phyloP scores from a whole-genome alignment of 1,284 basidiomycete genomes.

The Agroathelia rolfsii region DNA sequence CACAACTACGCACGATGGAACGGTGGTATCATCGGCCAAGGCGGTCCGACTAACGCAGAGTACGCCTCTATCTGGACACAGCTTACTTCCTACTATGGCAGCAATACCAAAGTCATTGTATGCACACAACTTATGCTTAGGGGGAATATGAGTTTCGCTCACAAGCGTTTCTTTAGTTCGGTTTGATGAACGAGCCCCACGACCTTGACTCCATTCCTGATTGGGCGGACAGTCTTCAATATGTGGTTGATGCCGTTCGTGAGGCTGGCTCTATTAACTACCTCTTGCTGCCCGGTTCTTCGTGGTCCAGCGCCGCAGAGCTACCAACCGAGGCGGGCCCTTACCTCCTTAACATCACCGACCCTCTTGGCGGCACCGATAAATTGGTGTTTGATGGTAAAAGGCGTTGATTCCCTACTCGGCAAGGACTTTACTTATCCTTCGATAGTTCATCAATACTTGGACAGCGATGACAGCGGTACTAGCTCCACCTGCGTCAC shows the following conservation, averaged over 20 bases:
- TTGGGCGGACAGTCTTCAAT: constrained; percentile 93
- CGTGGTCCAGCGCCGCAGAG: constrained; percentile 2
- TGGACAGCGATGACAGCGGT: constrained; percentile 20
- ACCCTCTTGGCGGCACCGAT: constrained; percentile 15
- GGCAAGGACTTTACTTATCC: no score
- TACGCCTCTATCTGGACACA: constrained; percentile 23
- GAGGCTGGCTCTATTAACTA: constrained; percentile 10
- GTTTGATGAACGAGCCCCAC: constrained; percentile 35
- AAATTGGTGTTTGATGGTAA: constrained; percentile 23
- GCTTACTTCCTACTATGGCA: constrained; percentile 21
- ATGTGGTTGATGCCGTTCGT: constrained; percentile 21
- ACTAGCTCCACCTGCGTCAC: constrained; percentile 12
- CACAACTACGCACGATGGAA: constrained; percentile 22
- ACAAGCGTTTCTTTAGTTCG: constrained; percentile 10
- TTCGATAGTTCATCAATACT: constrained; percentile 24
- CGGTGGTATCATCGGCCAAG: constrained; percentile 21
- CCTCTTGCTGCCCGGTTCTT: constrained; percentile 10
- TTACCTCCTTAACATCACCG: constrained; percentile 16
- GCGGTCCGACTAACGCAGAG: constrained; percentile 22
- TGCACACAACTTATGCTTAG: no score
- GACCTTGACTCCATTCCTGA: constrained; percentile 97
- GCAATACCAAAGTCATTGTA: constrained; percentile 23
- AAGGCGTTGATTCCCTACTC: no score
- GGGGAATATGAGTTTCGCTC: no score
- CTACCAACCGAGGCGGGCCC: constrained; percentile 9